phyloP scores from a whole-genome alignment of 2,329 filamentous ascomycete genomes.

The Botrytis elliptica region DNA sequence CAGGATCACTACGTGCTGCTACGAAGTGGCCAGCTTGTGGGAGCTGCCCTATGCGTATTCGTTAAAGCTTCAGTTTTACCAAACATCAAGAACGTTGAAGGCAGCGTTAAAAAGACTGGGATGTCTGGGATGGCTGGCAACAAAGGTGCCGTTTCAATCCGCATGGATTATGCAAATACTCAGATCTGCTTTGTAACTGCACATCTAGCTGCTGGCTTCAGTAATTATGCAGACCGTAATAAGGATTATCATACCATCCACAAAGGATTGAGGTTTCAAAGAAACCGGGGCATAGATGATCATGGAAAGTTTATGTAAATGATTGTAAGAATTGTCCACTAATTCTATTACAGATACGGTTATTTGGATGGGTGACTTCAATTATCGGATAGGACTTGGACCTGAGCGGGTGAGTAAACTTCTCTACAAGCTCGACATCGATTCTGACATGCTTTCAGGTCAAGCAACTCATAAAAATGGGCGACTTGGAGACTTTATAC shows the following conservation, averaged over 20 bases:
- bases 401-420: slow-evolving; percentile 63
- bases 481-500: slow-evolving; percentile 76
- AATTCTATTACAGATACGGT: slow-evolving; percentile 57
- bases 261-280: slow-evolving; percentile 83
- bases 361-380: slow-evolving; percentile 97
- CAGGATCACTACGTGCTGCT: slow-evolving; percentile 84
- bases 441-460: slow-evolving; percentile 1
- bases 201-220: slow-evolving; percentile 91
- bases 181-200: slow-evolving; percentile 94
- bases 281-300: slow-evolving; percentile 86
- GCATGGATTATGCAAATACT: slow-evolving; percentile 91
- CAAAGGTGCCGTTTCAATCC: slow-evolving; percentile 94
- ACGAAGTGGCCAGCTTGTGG: slow-evolving; percentile 89
- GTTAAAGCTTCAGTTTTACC: slow-evolving; percentile 74
- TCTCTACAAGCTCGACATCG: not conserved
- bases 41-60: slow-evolving; percentile 88
- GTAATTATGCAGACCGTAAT: slow-evolving; percentile 95
- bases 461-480: slow-evolving; percentile 67
- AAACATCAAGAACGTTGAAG: slow-evolving; percentile 94
- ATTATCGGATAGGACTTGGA: slow-evolving; percentile 87
- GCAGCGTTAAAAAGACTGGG: slow-evolving; percentile 88
- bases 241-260: slow-evolving; percentile 72
- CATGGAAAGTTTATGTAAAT: slow-evolving; percentile 56
- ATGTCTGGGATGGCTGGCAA: slow-evolving; percentile 97
- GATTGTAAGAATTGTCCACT: slow-evolving; percentile 22